Evolutionary conservation across 108 stramenopile genomes (phyloP).

Genomic region (Cyclotella distinguenda): DNA sequence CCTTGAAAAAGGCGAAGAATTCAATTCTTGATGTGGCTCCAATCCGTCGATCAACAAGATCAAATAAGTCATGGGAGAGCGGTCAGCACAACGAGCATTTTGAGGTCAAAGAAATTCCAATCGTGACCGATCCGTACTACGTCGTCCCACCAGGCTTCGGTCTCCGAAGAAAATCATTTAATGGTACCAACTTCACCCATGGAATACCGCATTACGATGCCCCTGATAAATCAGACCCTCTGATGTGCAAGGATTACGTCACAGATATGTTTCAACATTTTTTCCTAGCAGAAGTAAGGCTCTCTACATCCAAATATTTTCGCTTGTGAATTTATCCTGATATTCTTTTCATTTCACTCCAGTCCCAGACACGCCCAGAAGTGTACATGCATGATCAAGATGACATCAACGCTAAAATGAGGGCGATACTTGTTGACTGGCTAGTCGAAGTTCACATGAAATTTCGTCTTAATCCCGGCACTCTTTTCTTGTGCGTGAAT

Average conservation of each 20-base stretch:
- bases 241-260: conserved; percentile 56
- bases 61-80: not conserved
- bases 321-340: not conserved
- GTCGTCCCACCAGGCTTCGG: conserved; percentile 40
- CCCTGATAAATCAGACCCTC: conserved; percentile 25
- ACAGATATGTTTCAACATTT: conserved; percentile 85
- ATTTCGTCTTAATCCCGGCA: conserved; percentile 86
- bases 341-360: not conserved
- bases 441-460: conserved; percentile 95
- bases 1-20: too few relatives aligned
- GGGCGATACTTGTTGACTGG: conserved; percentile 91
- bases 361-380: conserved; percentile 25
- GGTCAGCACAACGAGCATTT: not conserved
- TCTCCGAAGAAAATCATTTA: conserved; percentile 25
- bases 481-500: conserved; percentile 83
- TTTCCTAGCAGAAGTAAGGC: conserved; percentile 69
- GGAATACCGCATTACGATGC: conserved; percentile 50
- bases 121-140: conserved; percentile 9
- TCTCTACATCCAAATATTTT: not conserved
- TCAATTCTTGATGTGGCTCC: too few relatives aligned
- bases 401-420: conserved; percentile 88
- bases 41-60: not conserved
- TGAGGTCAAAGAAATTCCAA: conserved; percentile 2
- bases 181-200: conserved; percentile 30
- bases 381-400: conserved; percentile 78